Conservation (phyloP, 2,329 filamentous ascomycete genomes). For the Botrytis deweyae region DNA sequence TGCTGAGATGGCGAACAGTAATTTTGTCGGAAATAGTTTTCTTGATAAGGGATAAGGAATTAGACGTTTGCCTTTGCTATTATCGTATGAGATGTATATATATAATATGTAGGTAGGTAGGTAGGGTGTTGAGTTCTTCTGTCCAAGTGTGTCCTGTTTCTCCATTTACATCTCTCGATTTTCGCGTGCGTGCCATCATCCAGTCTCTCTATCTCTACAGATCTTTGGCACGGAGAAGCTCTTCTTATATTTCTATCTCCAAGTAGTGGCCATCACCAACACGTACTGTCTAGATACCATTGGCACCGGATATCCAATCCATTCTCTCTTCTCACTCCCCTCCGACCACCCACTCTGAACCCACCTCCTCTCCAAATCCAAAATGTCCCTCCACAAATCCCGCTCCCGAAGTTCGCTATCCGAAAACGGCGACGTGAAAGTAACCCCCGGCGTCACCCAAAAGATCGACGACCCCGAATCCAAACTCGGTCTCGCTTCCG, state of each 20-base stretch:
- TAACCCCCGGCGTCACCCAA: not conserved
- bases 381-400: not conserved
- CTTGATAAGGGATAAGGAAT: constrained; percentile 7
- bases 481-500: not conserved
- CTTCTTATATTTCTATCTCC: not conserved
- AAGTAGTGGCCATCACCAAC: no score
- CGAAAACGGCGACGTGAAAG: constrained; percentile 2
- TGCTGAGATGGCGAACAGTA: not conserved
- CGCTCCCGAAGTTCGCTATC: not conserved
- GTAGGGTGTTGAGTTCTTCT: not conserved
- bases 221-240: not conserved
- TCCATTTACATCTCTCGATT: not conserved
- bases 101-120: not conserved
- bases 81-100: not conserved
- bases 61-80: not conserved
- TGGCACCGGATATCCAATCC: not conserved
- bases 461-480: constrained; percentile 17
- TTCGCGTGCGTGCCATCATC: not conserved
- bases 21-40: not conserved
- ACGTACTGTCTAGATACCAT: not conserved
- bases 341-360: not conserved
- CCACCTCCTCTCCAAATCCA: not conserved
- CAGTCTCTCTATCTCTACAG: not conserved
- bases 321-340: not conserved
- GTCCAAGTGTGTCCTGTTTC: not conserved